These are phyloP conservation scores for Glycine soja DNA, from an alignment of 306 rosid genomes.

Conservation along the genomic window DNA sequence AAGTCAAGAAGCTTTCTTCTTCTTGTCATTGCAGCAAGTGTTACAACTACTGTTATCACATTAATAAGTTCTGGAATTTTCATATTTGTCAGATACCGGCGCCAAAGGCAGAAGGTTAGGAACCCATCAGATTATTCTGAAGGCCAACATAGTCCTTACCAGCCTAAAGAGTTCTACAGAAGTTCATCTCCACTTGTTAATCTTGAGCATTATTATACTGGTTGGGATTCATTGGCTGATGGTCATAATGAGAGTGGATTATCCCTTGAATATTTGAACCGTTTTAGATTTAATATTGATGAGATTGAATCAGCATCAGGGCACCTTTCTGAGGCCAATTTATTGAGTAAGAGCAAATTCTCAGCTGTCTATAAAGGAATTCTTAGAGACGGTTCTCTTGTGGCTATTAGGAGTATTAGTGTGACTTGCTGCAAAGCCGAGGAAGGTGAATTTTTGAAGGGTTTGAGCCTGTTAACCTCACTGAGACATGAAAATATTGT, in stretches of 20 bases:
- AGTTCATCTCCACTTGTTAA: constrained; percentile 83
- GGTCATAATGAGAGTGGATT: constrained; percentile 56
- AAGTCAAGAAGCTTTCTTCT: constrained; percentile 58
- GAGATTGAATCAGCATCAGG: constrained; percentile 87
- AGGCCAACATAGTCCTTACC: constrained; percentile 64
- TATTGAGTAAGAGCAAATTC: constrained; percentile 75
- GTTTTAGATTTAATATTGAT: constrained; percentile 70
- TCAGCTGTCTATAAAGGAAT: constrained; percentile 80
- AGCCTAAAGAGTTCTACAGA: constrained; percentile 62
- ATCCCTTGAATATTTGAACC: constrained; percentile 56
- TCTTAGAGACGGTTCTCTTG: constrained; percentile 80
- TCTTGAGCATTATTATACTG: constrained; percentile 69
- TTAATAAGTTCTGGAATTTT: constrained; percentile 46
- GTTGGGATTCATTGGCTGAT: constrained; percentile 72
- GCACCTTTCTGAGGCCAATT: constrained; percentile 72
- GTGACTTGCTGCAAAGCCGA: constrained; percentile 79
- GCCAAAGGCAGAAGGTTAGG: constrained; percentile 67
- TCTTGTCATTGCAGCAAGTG: constrained; percentile 60
- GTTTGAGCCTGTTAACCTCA: constrained; percentile 65
- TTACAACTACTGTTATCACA: constrained; percentile 50
- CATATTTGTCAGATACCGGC: constrained; percentile 58
- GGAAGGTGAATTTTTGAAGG: constrained; percentile 74
- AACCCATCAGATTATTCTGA: constrained; percentile 61
- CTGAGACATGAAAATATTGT: constrained; percentile 79
- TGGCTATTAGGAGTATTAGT: constrained; percentile 70